Conservation (phyloP, 495 filamentous ascomycete genomes). For the Margaritispora aquatica region DNA sequence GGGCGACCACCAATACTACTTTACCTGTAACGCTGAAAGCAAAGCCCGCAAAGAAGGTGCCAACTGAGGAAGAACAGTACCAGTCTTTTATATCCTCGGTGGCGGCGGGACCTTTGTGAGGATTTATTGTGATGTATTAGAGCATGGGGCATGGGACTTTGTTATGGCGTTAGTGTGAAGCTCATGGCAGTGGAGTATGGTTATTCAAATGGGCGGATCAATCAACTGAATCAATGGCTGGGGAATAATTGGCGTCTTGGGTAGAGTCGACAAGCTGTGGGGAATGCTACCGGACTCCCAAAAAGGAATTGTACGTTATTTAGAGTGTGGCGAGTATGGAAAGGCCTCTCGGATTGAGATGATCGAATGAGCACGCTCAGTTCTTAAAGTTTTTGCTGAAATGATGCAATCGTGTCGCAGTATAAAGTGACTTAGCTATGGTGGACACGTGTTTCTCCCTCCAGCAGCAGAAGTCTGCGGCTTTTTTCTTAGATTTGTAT, state of each 20-base stretch:
- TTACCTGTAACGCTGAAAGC: conserved; percentile 19
- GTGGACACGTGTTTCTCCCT: too few species aligned
- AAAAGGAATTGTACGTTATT: not conserved
- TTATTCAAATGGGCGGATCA: not conserved
- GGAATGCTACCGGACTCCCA: not conserved
- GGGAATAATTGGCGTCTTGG: not conserved
- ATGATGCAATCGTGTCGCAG: too few species aligned
- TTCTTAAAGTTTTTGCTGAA: too few species aligned
- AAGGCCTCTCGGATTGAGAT: not conserved
- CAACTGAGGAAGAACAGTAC: conserved; percentile 41
- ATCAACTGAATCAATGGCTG: not conserved
- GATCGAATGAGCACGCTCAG: too few species aligned
- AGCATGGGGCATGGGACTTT: not conserved
- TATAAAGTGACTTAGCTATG: too few species aligned
- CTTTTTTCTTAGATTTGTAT: too few species aligned
- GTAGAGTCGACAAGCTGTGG: not conserved
- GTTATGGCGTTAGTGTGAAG: not conserved
- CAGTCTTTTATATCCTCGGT: conserved; percentile 35
- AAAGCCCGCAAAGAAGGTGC: conserved; percentile 24
- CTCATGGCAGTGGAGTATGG: not conserved
- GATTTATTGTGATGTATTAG: not conserved
- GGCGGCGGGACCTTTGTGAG: not conserved
- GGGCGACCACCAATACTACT: conserved; percentile 33
- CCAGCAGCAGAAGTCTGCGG: too few species aligned
- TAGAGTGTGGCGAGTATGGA: too few species aligned